Evolutionary conservation across 2,329 filamentous ascomycete genomes (phyloP).

Genomic region (Cordyceps farinosa): DNA sequence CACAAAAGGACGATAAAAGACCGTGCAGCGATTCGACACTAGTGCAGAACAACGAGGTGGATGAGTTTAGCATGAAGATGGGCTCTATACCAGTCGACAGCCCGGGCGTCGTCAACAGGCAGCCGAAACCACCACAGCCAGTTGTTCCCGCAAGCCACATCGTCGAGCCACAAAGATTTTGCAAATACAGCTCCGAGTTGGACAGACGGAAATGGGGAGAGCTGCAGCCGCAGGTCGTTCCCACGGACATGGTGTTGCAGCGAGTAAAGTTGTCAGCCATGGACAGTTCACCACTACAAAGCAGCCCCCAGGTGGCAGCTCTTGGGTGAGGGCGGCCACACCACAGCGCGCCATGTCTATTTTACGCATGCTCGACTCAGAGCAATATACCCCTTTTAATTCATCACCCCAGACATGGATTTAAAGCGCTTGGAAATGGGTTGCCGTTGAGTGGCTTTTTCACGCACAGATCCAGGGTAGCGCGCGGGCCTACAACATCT

Average conservation of each 20-base stretch:
- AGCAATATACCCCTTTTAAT: neutral
- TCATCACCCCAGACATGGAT: neutral
- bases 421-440: neutral
- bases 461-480: neutral
- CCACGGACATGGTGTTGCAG: conserved; percentile 14
- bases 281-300: neutral
- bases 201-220: conserved; percentile 23
- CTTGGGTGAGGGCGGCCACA: neutral
- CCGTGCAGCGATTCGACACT: conserved; percentile 4
- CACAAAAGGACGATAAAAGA: neutral
- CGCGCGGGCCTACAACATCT: neutral
- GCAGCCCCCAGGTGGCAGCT: neutral
- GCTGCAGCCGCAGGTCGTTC: conserved; percentile 25
- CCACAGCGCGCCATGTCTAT: neutral
- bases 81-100: conserved; percentile 5
- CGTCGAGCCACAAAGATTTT: neutral
- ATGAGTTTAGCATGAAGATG: conserved; percentile 10
- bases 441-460: neutral
- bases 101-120: neutral
- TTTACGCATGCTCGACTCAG: neutral
- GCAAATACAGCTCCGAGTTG: conserved; percentile 13
- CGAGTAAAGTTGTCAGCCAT: neutral
- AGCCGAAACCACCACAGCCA: neutral
- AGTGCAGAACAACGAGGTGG: neutral
- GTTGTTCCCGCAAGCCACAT: neutral